Base-by-base conservation (phyloP, 768 basidiomycete genomes). In the Amylocystis lapponica region DNA sequence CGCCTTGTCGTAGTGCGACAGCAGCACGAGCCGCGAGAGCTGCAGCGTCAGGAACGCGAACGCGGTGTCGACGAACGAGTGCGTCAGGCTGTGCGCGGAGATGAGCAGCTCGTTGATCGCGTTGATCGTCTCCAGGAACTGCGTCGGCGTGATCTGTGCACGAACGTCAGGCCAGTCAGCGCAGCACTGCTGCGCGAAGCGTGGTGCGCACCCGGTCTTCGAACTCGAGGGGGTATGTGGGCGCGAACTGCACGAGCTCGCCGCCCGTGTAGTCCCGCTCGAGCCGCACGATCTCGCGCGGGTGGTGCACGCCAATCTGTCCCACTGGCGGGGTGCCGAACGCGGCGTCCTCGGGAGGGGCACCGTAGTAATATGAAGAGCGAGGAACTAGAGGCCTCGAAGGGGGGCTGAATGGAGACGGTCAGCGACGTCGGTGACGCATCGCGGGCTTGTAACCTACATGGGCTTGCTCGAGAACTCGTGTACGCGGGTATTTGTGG, bases 241-340 rank as follows among this genome's bases (percentile, higher is more conserved):
- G 76, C 26, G 88, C 75, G 62, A 99, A 96, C 65, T 97, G 95
- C 23, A 82, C 76, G 6, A 94, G 69, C 59, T 98, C 95, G 2
- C 95, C 96, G 1, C 83, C 82, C 12, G 71, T 78, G 61, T 96
- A 99, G 62, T 99, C 96, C 41, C 96, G 69, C 63, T 98, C 95
- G 31, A 99, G 69, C 34, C 95, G 74, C 39, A 99, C 68, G 45
- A 99, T 78, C 67, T 97, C 95, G 41, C 94, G 80, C 13, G 95
- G 94, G 53, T 89, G 82, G 59, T 96, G 89, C 19, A 83, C 65
- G 3, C 93, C 94, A 45, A 98, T 85, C 39, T 83, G 81, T 1
- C 95, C 95, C 5, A 84, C 66, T 8, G 90, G 90, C 2, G 72
- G 65, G 0, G 85, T 88, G 3, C 89, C 88, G 59, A 78, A 96